Percentiles rank a stretch among this genome's conserved stretches.
Conservation (phyloP, 495 filamentous ascomycete genomes). For the Penicillium egyptiacum region DNA sequence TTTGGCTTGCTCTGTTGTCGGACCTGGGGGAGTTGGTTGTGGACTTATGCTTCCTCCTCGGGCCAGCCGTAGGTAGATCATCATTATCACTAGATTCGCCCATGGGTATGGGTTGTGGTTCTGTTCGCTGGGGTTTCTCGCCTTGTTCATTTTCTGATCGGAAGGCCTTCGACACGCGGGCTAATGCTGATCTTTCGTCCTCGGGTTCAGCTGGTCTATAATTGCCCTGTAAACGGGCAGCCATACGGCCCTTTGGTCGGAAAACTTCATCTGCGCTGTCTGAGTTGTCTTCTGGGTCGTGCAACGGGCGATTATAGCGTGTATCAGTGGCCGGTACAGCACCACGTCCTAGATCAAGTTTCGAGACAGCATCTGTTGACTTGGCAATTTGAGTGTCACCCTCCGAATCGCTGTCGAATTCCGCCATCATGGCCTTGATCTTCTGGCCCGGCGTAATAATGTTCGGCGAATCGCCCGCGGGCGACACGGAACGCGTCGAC, state of each 20-base stretch:
- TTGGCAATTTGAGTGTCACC: constrained; percentile 40
- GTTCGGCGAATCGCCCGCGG: constrained; percentile 32
- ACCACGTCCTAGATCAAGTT: constrained; percentile 16
- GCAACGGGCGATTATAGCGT: constrained; percentile 17
- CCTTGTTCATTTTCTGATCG: constrained; percentile 19
- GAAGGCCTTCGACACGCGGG: constrained; percentile 35
- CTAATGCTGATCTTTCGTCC: constrained; percentile 37
- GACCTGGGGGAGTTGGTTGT: constrained; percentile 13
- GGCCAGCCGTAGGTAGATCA: constrained; percentile 38
- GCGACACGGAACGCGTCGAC: constrained; percentile 43
- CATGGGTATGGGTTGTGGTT: constrained; percentile 13
- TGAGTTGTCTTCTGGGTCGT: constrained; percentile 38
- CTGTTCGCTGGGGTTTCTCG: constrained; percentile 18
- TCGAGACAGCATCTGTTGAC: constrained; percentile 7
- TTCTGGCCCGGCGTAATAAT: constrained; percentile 68
- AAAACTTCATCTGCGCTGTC: constrained; percentile 48
- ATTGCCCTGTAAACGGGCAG: constrained; percentile 60
- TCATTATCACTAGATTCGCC: constrained; percentile 36
- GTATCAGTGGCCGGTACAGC: constrained; percentile 12
- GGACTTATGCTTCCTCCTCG: constrained; percentile 30
- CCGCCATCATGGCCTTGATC: constrained; percentile 65
- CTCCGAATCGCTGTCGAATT: constrained; percentile 59
- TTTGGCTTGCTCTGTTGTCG: constrained; percentile 15
- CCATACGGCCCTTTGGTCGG: constrained; percentile 68
- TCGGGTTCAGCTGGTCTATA: constrained; percentile 6